Base-by-base conservation (phyloP, 2,329 filamentous ascomycete species). In the Taxawa tesnikishii region DNA sequence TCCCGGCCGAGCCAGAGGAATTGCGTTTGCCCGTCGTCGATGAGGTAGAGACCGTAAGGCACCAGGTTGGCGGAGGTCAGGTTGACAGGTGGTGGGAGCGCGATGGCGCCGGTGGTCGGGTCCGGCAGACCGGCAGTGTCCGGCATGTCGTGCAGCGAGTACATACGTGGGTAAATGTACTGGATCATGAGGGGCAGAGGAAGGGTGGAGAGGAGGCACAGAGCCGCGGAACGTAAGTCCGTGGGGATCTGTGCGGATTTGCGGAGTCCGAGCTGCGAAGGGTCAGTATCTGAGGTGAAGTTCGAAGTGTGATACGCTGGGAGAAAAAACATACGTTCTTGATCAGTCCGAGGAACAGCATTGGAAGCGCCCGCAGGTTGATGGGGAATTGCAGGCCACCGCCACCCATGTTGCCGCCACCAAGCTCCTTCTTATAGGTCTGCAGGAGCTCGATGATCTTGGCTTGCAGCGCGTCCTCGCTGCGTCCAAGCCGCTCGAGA, bases 1-100 rank as follows among this genome's bases (percentile, higher is more conserved):
- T 98, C 88, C 21, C 87, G 77, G 10, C 90, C 90, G 13, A 96
- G 71, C 90, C 90, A 98, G 29, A 98, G 62, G 69, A 98, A 98
- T 55, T 98, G 90, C 5, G 84, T 94, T 58, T 94, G 88, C 3
- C 87, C 87, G 50, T 98, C 90, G 48, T 98, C 90, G 47, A 98
- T 90, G 36, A 98, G 71, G 58, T 98, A 98, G 12, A 98, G 65
- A 16, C 90, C 90, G 51, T 92, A 94, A 1, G 85, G 73, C 3
- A 84, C 83, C 30, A 98, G 72, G 28, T 81, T 75, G 55, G 88
- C 84, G 1, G 87, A 94, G 3, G 84, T 85, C 36, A 96, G 69
- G 55, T 94, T 94, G 48, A 83, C 47, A 0, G 83, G 68, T 4
- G 83, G 83, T 15, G 90, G 90, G 33, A 98, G 75, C 30, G 83